Base-by-base conservation (phyloP, 1,284 basidiomycete species). In the Tausonia pullulans region DNA sequence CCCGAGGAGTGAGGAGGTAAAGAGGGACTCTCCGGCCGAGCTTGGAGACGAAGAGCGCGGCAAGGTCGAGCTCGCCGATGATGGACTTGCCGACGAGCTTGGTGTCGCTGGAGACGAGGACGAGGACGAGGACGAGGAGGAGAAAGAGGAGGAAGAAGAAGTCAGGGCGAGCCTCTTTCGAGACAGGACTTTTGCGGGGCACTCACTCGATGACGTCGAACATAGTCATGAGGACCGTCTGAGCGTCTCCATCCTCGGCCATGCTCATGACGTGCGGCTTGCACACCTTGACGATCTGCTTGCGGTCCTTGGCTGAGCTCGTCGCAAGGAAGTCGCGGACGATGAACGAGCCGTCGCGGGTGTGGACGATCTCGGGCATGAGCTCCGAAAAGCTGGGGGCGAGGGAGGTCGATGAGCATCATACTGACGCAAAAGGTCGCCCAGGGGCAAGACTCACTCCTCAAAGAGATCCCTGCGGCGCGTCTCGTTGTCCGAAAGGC, bases 301-400 rank as follows among this genome's bases (percentile, higher is more conserved):
- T 95, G 63, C 91, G 82, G 74, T 95, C 90, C 86, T 93, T 94
- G 2, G 90, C 89, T 6, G 81, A 83, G 5, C 89, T 88, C 62
- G 82, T 80, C 0, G 84, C 88, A 49, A 93, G 80, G 72, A 94
- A 87, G 69, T 90, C 86, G 53, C 90, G 83, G 2, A 88, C 89
- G 39, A 82, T 84, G n/a, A 88, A 83, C 63, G 88, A 88, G 11
- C 90, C 90, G 72, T 94, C 88, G 72, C 85, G 89, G 41, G 91
- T 94, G 72, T 95, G 91, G 0, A 92, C 89, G 80, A 93, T 89
- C 71, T 94, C 90, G 1, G 90, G 86, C 7, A 93, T 78, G 16
- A 85, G 80, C 63, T 94, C 90, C 70, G 89, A 84, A 71, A 86
- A 87, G 60, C 87, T 88, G 67, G 39, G 50, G 14, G 13, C 5